Conservation (phyloP, 1,284 basidiomycete species). For the Melampsora americana region DNA sequence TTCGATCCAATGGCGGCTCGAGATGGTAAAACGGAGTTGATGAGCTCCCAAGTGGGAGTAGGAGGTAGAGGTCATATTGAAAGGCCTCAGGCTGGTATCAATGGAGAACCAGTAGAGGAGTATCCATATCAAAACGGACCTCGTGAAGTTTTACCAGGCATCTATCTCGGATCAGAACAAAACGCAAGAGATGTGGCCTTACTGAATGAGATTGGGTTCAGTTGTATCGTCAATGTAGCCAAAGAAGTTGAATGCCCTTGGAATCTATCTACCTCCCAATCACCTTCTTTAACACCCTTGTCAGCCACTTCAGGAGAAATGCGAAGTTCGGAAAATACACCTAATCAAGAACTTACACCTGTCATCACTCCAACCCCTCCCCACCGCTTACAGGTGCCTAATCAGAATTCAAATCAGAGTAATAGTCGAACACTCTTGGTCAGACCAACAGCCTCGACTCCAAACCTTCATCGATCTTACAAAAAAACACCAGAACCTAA, state of each 20-base stretch:
- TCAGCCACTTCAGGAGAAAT: not conserved
- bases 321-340: not conserved
- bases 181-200: slow-evolving; percentile 75
- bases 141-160: slow-evolving; percentile 77
- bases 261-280: slow-evolving; percentile 26
- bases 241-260: slow-evolving; percentile 80
- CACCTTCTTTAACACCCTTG: not conserved
- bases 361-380: not conserved
- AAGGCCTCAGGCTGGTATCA: slow-evolving; percentile 1
- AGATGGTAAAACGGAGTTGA: slow-evolving; percentile 27
- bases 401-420: not conserved
- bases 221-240: slow-evolving; percentile 85
- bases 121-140: slow-evolving; percentile 79
- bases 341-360: not conserved
- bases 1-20: slow-evolving; percentile 33
- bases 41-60: slow-evolving; percentile 39
- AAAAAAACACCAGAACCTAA: not conserved
- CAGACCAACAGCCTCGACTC: slow-evolving; percentile 64
- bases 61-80: slow-evolving; percentile 42
- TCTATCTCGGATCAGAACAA: slow-evolving; percentile 91
- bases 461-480: slow-evolving; percentile 60
- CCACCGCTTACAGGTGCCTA: slow-evolving; percentile 4
- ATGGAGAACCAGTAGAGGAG: slow-evolving; percentile 44
- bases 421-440: slow-evolving; percentile 47
- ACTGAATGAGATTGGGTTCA: slow-evolving; percentile 70